phyloP scores from a whole-genome alignment of 768 basidiomycete genomes.

The Boletus barrowsii region DNA sequence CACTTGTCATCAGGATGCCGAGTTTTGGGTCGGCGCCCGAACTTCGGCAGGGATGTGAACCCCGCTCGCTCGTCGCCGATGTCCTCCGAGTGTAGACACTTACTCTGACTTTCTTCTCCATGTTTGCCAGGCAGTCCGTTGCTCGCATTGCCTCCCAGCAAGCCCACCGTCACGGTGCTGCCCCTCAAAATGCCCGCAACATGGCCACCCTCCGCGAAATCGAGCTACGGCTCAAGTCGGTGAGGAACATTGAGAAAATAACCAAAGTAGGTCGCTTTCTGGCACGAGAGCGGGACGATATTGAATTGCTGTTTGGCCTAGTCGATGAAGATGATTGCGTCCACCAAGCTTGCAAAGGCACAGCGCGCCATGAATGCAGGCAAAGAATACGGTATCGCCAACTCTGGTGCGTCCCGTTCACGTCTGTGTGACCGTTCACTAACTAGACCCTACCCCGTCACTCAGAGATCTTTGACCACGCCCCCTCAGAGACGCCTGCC shows the following conservation, averaged over 20 bases:
- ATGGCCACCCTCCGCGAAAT: slow-evolving; percentile 99
- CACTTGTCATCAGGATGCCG: slow-evolving; percentile 24
- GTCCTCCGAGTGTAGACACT: slow-evolving; percentile 25
- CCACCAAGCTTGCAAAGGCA: slow-evolving; percentile 93
- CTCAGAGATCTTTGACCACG: slow-evolving; percentile 85
- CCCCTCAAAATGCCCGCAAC: slow-evolving; percentile 60
- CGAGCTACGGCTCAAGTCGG: slow-evolving; percentile 93
- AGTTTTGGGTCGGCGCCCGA: slow-evolving; percentile 21
- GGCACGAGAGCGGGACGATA: neutral
- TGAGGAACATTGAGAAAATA: slow-evolving; percentile 99
- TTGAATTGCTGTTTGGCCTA: slow-evolving; percentile 30
- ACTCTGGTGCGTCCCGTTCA: slow-evolving; percentile 57
- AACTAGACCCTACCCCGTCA: slow-evolving; percentile 6
- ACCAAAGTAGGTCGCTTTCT: slow-evolving; percentile 68
- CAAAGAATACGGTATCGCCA: slow-evolving; percentile 90
- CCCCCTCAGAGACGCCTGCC: slow-evolving; percentile 61
- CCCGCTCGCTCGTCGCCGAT: slow-evolving; percentile 34
- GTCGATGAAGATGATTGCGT: slow-evolving; percentile 99
- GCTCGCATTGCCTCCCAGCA: slow-evolving; percentile 42
- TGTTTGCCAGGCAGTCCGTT: slow-evolving; percentile 51
- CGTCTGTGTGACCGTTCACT: neutral
- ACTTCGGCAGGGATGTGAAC: slow-evolving; percentile 18
- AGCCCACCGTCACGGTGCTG: slow-evolving; percentile 36
- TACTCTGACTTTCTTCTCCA: slow-evolving; percentile 16
- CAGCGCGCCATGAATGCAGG: slow-evolving; percentile 90